Conservation (phyloP, 2,329 filamentous ascomycete species). For the Lecanosticta acicola region DNA sequence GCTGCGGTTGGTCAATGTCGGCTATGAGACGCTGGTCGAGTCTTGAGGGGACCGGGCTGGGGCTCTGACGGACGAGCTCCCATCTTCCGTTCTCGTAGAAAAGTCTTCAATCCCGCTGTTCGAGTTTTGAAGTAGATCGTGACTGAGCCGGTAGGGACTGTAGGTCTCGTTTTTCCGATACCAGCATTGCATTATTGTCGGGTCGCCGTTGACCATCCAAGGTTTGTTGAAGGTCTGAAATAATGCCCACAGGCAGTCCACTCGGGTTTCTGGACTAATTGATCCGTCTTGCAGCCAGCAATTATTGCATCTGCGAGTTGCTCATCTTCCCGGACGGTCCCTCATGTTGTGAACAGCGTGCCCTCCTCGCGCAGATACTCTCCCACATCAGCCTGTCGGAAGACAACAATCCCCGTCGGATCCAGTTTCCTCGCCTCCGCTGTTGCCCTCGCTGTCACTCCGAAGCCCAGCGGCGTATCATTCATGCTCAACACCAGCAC, state of each 20-base stretch:
- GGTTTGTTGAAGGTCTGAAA: too few relatives aligned
- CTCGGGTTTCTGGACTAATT: background rate
- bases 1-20: too few relatives aligned
- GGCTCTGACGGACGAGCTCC: too few relatives aligned
- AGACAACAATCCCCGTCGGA: constrained; percentile 82
- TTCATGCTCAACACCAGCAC: constrained; percentile 88
- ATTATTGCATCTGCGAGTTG: background rate
- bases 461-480: constrained; percentile 84
- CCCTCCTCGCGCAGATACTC: constrained; percentile 87
- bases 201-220: too few relatives aligned
- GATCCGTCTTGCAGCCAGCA: background rate
- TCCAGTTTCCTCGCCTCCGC: constrained; percentile 78
- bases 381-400: constrained; percentile 88
- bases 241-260: background rate
- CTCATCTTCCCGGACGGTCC: background rate
- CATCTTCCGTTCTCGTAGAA: too few relatives aligned
- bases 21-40: too few relatives aligned
- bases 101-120: too few relatives aligned
- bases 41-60: too few relatives aligned
- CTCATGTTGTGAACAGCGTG: constrained; percentile 54
- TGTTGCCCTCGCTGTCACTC: constrained; percentile 81
- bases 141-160: too few relatives aligned
- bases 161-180: too few relatives aligned
- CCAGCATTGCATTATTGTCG: too few relatives aligned
- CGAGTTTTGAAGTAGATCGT: too few relatives aligned